These are phyloP conservation scores for Gynandropsis gynandra DNA, from an alignment of 345 rosid genomes.

Conservation along the genomic window DNA sequence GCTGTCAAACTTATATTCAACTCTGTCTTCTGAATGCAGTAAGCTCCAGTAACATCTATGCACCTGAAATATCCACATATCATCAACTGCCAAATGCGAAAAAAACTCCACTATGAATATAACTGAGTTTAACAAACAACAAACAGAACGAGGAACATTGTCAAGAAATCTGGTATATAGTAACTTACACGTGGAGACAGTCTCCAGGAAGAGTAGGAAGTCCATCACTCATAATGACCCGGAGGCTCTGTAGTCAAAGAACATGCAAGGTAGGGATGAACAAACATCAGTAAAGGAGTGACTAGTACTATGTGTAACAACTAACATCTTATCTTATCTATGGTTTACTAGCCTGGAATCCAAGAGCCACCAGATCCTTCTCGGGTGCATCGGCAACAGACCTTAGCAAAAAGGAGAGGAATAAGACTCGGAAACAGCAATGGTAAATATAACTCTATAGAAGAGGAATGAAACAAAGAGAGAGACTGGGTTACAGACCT, in stretches of 20 bases:
- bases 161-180: slow-evolving; percentile 2
- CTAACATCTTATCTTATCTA: slow-evolving; percentile 9
- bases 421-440: slow-evolving; percentile 15
- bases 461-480: not conserved
- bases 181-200: slow-evolving; percentile 76
- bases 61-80: slow-evolving; percentile 57
- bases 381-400: slow-evolving; percentile 92
- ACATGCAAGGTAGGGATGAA: slow-evolving; percentile 23
- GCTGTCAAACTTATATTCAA: slow-evolving; percentile 94
- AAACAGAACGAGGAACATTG: slow-evolving; percentile 2
- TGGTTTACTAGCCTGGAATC: slow-evolving; percentile 71
- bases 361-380: slow-evolving; percentile 84
- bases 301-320: slow-evolving; percentile 1
- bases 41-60: slow-evolving; percentile 95
- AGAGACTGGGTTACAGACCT: slow-evolving; percentile 44
- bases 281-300: slow-evolving; percentile 13
- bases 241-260: slow-evolving; percentile 66
- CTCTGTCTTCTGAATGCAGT: slow-evolving; percentile 87
- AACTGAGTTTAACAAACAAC: slow-evolving; percentile 12
- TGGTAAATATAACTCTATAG: slow-evolving; percentile 1
- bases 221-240: slow-evolving; percentile 86
- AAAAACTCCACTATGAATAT: not conserved
- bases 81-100: slow-evolving; percentile 13
- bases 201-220: slow-evolving; percentile 76
- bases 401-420: slow-evolving; percentile 36